Percentiles rank a stretch among this genome's conserved stretches.
Conservation (phyloP, 2,329 filamentous ascomycete genomes). For the Fusarium decemcellulare region DNA sequence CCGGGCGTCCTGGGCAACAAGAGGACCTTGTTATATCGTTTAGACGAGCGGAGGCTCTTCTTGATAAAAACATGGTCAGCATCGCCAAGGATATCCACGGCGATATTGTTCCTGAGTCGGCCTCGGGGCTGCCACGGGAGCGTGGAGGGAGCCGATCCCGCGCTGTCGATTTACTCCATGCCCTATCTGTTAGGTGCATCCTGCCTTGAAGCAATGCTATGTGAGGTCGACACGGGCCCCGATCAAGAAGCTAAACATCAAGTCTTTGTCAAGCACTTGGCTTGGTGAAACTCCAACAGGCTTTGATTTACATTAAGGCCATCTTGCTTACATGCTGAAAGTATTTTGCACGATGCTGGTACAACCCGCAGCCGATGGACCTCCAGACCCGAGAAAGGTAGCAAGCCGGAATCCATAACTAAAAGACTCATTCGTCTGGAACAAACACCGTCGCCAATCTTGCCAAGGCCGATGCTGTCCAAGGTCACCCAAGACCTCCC, state of each 20-base stretch:
- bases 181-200: slow-evolving; percentile 43
- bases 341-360: slow-evolving; percentile 48
- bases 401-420: slow-evolving; percentile 32
- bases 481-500: slow-evolving; percentile 23
- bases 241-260: slow-evolving; percentile 30
- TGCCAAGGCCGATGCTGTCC: slow-evolving; percentile 24
- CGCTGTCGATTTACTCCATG: slow-evolving; percentile 42
- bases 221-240: slow-evolving; percentile 37
- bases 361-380: slow-evolving; percentile 18
- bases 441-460: slow-evolving; percentile 18
- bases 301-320: slow-evolving; percentile 5
- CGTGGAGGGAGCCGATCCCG: slow-evolving; percentile 44
- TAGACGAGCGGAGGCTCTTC: slow-evolving; percentile 24
- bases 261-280: slow-evolving; percentile 33
- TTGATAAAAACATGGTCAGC: slow-evolving; percentile 36
- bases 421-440: slow-evolving; percentile 37
- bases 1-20: slow-evolving; percentile 22
- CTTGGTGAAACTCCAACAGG: slow-evolving; percentile 18
- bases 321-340: slow-evolving; percentile 25
- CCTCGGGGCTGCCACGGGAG: slow-evolving; percentile 40
- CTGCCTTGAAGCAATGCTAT: slow-evolving; percentile 41
- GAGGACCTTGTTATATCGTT: slow-evolving; percentile 31
- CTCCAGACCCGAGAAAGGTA: slow-evolving; percentile 23
- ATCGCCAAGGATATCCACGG: slow-evolving; percentile 46
- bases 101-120: slow-evolving; percentile 42